A percentile compares a stretch with the other conserved stretches of the same genome.
These are phyloP conservation scores for Ramaria sp. DNA, from an alignment of 768 basidiomycete genomes.

Conservation along the genomic window DNA sequence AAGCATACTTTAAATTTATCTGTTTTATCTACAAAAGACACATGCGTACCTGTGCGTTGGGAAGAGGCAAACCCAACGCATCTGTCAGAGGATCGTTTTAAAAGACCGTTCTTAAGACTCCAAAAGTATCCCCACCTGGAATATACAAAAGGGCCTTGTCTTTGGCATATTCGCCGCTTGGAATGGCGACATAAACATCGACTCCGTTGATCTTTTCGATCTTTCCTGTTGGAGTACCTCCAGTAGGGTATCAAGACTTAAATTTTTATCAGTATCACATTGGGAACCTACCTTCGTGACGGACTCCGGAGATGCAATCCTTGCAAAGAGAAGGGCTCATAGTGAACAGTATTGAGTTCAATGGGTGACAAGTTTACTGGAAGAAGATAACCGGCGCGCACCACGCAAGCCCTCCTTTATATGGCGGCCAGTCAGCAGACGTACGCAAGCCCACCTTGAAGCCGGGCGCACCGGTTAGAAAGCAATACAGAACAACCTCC, in stretches of 20 bases:
- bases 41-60: constrained; percentile 2
- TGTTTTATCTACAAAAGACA: not conserved
- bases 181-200: constrained; percentile 9
- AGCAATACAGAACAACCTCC: no score
- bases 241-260: no score
- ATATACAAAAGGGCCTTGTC: constrained; percentile 10
- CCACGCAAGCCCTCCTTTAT: no score
- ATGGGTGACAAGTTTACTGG: no score
- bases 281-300: constrained; percentile 5
- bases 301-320: constrained; percentile 3
- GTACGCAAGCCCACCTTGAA: no score
- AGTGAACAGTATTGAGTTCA: no score
- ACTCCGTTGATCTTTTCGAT: constrained; percentile 10
- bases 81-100: not conserved
- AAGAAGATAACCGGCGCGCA: no score
- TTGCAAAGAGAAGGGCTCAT: not conserved
- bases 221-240: constrained; percentile 1
- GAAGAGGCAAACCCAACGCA: constrained; percentile 4
- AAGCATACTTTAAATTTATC: not conserved
- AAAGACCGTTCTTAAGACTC: not conserved
- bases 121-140: not conserved
- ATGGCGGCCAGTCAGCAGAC: no score
- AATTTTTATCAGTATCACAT: no score
- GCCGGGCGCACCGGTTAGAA: no score
- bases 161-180: constrained; percentile 7